phyloP scores from a whole-genome alignment of 139 green algal genomes.

The Spirogloea muscicola region DNA sequence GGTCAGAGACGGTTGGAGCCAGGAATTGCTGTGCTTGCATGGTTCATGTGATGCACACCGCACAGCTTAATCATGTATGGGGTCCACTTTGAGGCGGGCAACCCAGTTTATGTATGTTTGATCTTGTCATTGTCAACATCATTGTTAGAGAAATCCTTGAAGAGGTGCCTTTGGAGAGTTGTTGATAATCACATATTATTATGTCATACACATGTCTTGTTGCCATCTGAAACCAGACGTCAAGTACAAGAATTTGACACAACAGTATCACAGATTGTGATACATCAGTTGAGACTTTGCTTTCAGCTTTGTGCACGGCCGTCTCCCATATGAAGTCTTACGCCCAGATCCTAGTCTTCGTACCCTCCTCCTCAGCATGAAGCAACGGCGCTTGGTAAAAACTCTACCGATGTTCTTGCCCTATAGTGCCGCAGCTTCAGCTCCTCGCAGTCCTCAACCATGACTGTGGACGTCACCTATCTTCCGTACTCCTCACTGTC shows the following conservation, averaged over 20 bases:
- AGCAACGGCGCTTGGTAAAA: constrained; percentile 17
- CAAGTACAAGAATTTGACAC: too few relatives aligned
- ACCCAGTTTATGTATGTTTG: too few relatives aligned
- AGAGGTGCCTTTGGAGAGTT: too few relatives aligned
- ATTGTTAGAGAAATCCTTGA: not conserved
- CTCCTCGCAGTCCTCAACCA: not conserved
- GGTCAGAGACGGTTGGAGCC: too few relatives aligned
- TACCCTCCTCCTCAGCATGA: constrained; percentile 10
- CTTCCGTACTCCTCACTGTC: too few relatives aligned
- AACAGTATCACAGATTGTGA: too few relatives aligned
- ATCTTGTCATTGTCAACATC: not conserved
- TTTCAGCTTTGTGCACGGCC: constrained; percentile 29
- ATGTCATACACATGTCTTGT: too few relatives aligned
- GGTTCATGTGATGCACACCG: too few relatives aligned
- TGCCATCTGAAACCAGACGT: not conserved
- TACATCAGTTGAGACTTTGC: not conserved
- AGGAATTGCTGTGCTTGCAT: too few relatives aligned
- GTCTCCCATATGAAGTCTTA: constrained; percentile 31
- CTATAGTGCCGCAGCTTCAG: not conserved
- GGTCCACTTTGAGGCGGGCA: too few relatives aligned
- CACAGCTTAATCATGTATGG: not conserved
- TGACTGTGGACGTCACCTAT: too few relatives aligned
- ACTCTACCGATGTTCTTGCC: not conserved
- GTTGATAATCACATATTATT: not conserved
- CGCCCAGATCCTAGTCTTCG: constrained; percentile 13